Percentiles rank a stretch among this genome's conserved stretches.
phyloP scores from a whole-genome alignment of 768 basidiomycete genomes.

The Rubroboletus satanas region DNA sequence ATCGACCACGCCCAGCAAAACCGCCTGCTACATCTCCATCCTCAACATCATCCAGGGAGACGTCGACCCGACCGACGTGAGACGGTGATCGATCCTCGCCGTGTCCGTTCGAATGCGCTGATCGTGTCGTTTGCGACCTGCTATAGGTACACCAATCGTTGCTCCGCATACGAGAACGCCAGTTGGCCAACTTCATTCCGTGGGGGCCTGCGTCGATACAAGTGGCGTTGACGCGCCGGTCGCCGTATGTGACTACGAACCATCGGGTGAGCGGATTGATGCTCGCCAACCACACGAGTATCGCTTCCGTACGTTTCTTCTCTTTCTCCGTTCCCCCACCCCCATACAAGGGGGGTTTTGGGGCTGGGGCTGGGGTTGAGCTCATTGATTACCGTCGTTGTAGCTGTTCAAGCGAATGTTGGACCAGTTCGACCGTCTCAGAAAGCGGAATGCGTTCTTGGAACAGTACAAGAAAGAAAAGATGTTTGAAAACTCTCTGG shows the following conservation, averaged over 20 bases:
- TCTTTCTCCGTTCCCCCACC: background rate
- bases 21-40: constrained; percentile 95
- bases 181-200: constrained; percentile 96
- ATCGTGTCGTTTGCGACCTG: background rate
- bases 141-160: constrained; percentile 92
- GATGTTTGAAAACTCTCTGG: constrained; percentile 88
- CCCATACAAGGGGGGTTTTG: too few species aligned
- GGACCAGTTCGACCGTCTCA: constrained; percentile 87
- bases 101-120: background rate
- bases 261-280: constrained; percentile 97
- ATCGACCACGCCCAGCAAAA: constrained; percentile 86
- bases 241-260: constrained; percentile 81
- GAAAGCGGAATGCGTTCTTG: constrained; percentile 88
- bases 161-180: constrained; percentile 92
- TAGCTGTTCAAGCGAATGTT: constrained; percentile 95
- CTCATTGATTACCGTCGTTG: background rate
- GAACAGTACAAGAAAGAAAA: constrained; percentile 98
- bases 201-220: constrained; percentile 99
- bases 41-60: constrained; percentile 99
- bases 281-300: constrained; percentile 99
- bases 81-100: background rate
- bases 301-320: constrained; percentile 70
- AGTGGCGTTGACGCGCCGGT: constrained; percentile 88
- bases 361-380: background rate
- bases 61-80: constrained; percentile 94